Evolutionary conservation across 139 green algal species (phyloP).

Genomic region (Haematococcus sp.): DNA sequence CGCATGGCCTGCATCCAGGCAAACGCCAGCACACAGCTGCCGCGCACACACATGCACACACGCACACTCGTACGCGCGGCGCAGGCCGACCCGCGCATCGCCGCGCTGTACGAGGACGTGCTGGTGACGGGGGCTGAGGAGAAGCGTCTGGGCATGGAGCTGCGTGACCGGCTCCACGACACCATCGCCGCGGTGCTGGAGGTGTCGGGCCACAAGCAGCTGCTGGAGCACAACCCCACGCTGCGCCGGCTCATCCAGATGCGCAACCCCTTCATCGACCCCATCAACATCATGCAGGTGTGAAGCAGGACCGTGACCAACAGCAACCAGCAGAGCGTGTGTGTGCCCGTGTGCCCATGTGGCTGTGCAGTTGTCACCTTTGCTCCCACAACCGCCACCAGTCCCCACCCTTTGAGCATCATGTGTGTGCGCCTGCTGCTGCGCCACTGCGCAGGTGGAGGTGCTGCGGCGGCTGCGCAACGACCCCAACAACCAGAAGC

Average conservation of each 20-base stretch:
- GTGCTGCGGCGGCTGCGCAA: conserved; percentile 69
- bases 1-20: too few species aligned
- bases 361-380: too few species aligned
- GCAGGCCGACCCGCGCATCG: conserved; percentile 68
- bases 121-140: conserved; percentile 32
- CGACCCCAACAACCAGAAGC: conserved; percentile 50
- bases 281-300: conserved; percentile 91
- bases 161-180: background rate
- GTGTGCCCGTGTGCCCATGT: too few species aligned
- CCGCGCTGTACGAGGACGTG: conserved; percentile 58
- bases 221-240: conserved; percentile 70
- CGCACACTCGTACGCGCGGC: too few species aligned
- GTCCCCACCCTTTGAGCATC: too few species aligned
- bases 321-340: too few species aligned
- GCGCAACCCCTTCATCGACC: conserved; percentile 86
- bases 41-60: too few species aligned
- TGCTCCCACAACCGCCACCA: too few species aligned
- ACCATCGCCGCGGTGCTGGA: conserved; percentile 26
- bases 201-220: conserved; percentile 69
- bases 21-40: too few species aligned
- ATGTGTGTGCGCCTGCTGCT: too few species aligned
- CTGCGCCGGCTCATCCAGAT: conserved; percentile 84
- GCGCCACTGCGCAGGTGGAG: conserved; percentile 77
- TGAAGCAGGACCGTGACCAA: background rate
- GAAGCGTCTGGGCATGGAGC: conserved; percentile 7